Evolutionary conservation across 768 basidiomycete genomes (phyloP), one percentile per base, ranked within the genome.

Genomic region (Cantharellus anzutake): DNA sequence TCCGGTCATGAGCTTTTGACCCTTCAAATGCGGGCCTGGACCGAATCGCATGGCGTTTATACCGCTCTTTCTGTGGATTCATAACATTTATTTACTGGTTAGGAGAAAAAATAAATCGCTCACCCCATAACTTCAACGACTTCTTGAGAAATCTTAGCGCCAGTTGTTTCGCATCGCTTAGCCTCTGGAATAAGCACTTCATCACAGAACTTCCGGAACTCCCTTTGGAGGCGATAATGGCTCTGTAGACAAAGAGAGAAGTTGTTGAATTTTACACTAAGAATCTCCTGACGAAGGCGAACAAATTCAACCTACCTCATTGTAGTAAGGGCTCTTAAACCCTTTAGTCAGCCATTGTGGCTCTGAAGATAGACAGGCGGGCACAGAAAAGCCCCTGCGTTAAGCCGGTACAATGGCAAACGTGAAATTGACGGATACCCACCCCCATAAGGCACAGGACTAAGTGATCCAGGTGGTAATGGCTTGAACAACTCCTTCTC

Each of bases 1-100:
- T 7, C 88, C 90, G 37, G 80, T 84, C 71, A 90, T 80, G 2
- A 96, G 71, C 5, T 73, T 79, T 42, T 80, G 76, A 0, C 91
- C 89, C 67, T 85, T 73, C 29, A 96, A 76, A 67, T 93, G 88
- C 69, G 88, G 87, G 20, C 87, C 88, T 2, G 90, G 91, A 2
- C 92, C 92, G 58, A 92, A 76, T 3, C 91, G 80, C 89, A 93
- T 93, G 4, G 86, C 83, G 57, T 87, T 81, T 62, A 50, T 92
- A 74, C 69, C 88, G 84, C 61, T 76, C n/a, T n/a, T 34, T 42
- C 20, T 41, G 34, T 3, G 42, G 55, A 44, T 7, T 20, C n/a
- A 80, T 69, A 7, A 88, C 90, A 38, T 80, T 83, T 71, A 90
- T 80, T 2, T 94, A 71, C 5, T 73, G 78, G 41, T 80, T 1